These are phyloP conservation scores for Diplodia sapinea DNA, from an alignment of 2,329 filamentous ascomycete genomes.

Conservation along the genomic window DNA sequence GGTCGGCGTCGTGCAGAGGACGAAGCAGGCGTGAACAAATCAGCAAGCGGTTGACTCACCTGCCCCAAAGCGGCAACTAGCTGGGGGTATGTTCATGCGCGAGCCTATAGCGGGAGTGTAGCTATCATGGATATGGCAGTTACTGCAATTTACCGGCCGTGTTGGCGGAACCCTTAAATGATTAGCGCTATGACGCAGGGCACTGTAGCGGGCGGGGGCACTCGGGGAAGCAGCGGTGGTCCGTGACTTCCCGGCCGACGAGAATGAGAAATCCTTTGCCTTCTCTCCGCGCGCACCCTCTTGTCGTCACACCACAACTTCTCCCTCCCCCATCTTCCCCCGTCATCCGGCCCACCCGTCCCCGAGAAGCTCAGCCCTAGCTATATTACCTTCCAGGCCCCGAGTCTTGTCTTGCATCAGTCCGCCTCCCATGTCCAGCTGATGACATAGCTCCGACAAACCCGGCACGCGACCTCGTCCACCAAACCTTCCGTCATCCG, in stretches of 20 bases:
- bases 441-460: conserved; percentile 16
- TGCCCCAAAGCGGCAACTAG: not conserved
- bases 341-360: conserved; percentile 18
- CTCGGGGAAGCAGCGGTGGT: conserved; percentile 16
- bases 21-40: conserved; percentile 11
- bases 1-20: not conserved
- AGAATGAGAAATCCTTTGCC: conserved; percentile 31
- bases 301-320: conserved; percentile 31
- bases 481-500: conserved; percentile 23
- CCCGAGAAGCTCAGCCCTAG: conserved; percentile 7
- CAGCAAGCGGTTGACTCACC: conserved; percentile 13
- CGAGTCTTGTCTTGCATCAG: conserved; percentile 4
- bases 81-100: conserved; percentile 2
- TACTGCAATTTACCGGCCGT: conserved; percentile 21
- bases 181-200: conserved; percentile 27
- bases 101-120: not conserved
- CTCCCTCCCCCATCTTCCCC: conserved; percentile 1
- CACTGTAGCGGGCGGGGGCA: conserved; percentile 11
- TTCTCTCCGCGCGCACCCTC: conserved; percentile 16
- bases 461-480: conserved; percentile 29
- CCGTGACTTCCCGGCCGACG: conserved; percentile 16
- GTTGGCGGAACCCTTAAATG: conserved; percentile 21
- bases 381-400: conserved; percentile 7
- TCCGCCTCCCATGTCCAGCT: conserved; percentile 14
- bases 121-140: conserved; percentile 8